phyloP scores from a whole-genome alignment of 1,284 basidiomycete species.

The Ustilago sp. region DNA sequence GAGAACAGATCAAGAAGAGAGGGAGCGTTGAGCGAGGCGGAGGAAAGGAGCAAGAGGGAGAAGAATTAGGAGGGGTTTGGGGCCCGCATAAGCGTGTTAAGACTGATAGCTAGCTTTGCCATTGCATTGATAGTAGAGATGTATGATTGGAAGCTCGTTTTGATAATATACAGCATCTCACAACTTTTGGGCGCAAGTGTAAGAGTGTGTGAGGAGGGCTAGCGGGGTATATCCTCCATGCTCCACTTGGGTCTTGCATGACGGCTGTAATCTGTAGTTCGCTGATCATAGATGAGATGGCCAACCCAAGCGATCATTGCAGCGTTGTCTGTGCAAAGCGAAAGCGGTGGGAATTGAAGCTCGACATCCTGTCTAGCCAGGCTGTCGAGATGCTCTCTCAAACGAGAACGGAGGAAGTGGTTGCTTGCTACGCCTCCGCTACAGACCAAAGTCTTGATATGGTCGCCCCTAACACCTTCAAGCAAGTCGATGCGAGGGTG shows the following conservation, averaged over 20 bases:
- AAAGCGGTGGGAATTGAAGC: conserved; percentile 62
- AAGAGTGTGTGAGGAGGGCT: neutral
- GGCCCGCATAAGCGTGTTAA: conserved; percentile 42
- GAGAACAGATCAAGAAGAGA: conserved; percentile 17
- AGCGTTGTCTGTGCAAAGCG: conserved; percentile 66
- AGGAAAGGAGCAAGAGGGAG: conserved; percentile 2
- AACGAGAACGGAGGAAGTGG: conserved; percentile 41
- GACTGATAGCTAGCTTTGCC: conserved; percentile 4
- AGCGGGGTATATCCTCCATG: conserved; percentile 51
- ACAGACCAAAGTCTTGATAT: conserved; percentile 57
- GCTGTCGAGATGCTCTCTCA: conserved; percentile 42
- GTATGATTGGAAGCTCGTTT: neutral
- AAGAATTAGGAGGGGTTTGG: conserved; percentile 27
- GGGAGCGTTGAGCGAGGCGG: neutral
- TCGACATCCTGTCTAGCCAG: conserved; percentile 38
- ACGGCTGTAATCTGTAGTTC: conserved; percentile 46
- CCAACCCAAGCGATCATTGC: conserved; percentile 68
- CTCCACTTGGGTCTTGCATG: conserved; percentile 63
- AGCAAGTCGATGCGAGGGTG: conserved; percentile 29
- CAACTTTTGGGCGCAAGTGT: neutral
- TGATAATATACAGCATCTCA: conserved; percentile 12
- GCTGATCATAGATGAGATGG: conserved; percentile 47
- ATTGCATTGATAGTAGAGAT: conserved; percentile 1
- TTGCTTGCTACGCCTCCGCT: conserved; percentile 68
- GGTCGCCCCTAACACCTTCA: conserved; percentile 1